A percentile compares a stretch with the other conserved stretches of the same genome.
Evolutionary conservation across 2,329 filamentous ascomycete species (phyloP).

Genomic region (Cladophialophora yegresii): DNA sequence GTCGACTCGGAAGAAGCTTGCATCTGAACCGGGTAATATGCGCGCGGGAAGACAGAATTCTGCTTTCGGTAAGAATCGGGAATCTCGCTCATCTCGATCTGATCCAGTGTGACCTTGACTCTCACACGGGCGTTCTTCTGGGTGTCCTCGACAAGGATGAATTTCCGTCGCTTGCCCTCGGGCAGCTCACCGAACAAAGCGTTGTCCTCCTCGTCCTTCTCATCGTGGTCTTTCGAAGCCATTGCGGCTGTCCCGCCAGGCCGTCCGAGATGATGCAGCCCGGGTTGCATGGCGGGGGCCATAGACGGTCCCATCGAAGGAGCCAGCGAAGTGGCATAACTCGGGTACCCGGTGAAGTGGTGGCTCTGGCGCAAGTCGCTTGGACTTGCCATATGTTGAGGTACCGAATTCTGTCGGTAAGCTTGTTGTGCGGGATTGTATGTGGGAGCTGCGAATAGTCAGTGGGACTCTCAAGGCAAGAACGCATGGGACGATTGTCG

Average conservation of each 20-base stretch:
- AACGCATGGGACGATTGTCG: background rate
- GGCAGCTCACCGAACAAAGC: conserved; percentile 85
- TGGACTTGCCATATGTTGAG: conserved; percentile 44
- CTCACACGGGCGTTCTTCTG: conserved; percentile 78
- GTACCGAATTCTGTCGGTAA: conserved; percentile 31
- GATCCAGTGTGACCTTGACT: conserved; percentile 89
- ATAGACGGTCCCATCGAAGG: conserved; percentile 66
- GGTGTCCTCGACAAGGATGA: conserved; percentile 90
- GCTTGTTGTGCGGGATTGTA: conserved; percentile 33
- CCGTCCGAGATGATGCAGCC: conserved; percentile 48
- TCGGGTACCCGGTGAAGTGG: conserved; percentile 70
- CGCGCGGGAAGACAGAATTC: conserved; percentile 86
- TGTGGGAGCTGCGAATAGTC: conserved; percentile 27
- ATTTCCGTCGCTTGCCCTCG: conserved; percentile 89
- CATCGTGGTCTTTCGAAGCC: conserved; percentile 35
- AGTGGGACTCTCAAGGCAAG: conserved; percentile 2
- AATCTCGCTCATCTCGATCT: conserved; percentile 91
- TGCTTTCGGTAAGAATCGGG: conserved; percentile 91
- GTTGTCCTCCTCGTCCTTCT: conserved; percentile 56
- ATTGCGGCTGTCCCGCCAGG: conserved; percentile 35
- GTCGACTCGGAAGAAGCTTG: conserved; percentile 73
- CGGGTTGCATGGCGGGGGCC: conserved; percentile 64
- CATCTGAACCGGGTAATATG: conserved; percentile 93
- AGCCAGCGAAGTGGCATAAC: conserved; percentile 61
- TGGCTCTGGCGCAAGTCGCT: conserved; percentile 73